Evolutionary conservation across 257 asterid species (phyloP).

Genomic region (Salvia rosmarinus): DNA sequence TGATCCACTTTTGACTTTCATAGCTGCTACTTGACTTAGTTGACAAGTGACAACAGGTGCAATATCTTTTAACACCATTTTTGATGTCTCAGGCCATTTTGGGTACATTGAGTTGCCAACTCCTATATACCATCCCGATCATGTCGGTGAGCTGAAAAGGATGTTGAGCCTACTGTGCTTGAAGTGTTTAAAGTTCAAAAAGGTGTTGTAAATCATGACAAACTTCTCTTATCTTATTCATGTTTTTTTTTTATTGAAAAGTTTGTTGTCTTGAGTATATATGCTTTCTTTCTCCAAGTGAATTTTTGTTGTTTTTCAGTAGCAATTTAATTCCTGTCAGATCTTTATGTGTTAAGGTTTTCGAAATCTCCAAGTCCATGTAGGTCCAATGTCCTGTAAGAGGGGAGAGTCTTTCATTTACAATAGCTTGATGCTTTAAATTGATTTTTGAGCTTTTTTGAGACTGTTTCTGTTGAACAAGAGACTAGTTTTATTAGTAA

Average conservation of each 20-base stretch:
- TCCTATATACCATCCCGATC: constrained; percentile 90
- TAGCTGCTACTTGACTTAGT: background rate
- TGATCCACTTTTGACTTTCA: constrained; percentile 23
- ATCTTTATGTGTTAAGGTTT: constrained; percentile 26
- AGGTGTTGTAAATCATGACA: constrained; percentile 51
- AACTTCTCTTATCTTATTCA: constrained; percentile 24
- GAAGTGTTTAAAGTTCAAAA: constrained; percentile 78
- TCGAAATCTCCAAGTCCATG: constrained; percentile 16
- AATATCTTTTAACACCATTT: constrained; percentile 19
- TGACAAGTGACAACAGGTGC: background rate
- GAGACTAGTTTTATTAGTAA: constrained; percentile 19
- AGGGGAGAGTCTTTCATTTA: background rate
- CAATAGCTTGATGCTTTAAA: constrained; percentile 13
- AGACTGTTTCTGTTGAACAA: constrained; percentile 20
- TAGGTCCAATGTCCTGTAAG: background rate
- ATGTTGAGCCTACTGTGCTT: constrained; percentile 79
- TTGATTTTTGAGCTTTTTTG: background rate
- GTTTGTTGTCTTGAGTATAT: background rate
- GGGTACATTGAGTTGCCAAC: constrained; percentile 94
- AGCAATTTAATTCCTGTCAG: constrained; percentile 16
- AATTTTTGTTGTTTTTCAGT: background rate
- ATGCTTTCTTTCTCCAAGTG: constrained; percentile 12
- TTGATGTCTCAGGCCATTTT: constrained; percentile 77
- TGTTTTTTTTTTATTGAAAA: constrained; percentile 10
- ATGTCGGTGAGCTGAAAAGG: constrained; percentile 75